Percentiles rank a stretch among this genome's conserved stretches.
phyloP scores from a whole-genome alignment of 805 yeast species.

The Lipomyces yamadae region DNA sequence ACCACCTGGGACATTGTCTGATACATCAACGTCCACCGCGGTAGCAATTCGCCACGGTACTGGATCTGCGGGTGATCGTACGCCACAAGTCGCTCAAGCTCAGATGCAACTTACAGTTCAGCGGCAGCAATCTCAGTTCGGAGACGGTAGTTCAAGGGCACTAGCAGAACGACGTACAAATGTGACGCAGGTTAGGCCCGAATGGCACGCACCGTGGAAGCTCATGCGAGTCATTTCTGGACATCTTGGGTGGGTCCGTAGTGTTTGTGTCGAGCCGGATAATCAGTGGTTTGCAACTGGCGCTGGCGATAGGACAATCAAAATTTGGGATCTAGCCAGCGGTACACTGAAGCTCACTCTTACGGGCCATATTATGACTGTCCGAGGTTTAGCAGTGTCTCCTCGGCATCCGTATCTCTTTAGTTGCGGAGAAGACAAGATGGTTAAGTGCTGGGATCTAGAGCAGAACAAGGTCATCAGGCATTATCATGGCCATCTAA shows the following conservation, averaged over 20 bases:
- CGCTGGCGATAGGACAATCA: constrained; percentile 83
- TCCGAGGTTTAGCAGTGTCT: constrained; percentile 75
- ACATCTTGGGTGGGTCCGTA: constrained; percentile 90
- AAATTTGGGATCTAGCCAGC: constrained; percentile 85
- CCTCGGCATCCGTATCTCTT: constrained; percentile 83
- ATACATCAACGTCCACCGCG: constrained; percentile 23
- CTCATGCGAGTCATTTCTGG: constrained; percentile 77
- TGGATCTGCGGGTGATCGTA: not conserved
- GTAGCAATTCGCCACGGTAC: constrained; percentile 12
- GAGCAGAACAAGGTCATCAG: constrained; percentile 81
- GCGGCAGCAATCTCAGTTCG: constrained; percentile 9
- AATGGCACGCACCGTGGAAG: constrained; percentile 70
- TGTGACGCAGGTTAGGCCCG: constrained; percentile 39
- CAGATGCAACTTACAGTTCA: constrained; percentile 14
- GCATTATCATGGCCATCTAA: constrained; percentile 91
- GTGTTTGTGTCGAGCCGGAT: constrained; percentile 81
- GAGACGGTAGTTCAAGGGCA: constrained; percentile 18
- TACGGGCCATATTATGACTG: constrained; percentile 91
- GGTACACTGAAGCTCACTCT: constrained; percentile 73
- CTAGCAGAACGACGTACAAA: constrained; percentile 31
- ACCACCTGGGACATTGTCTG: constrained; percentile 29
- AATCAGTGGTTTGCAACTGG: constrained; percentile 94
- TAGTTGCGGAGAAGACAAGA: constrained; percentile 90
- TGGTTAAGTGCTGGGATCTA: constrained; percentile 94
- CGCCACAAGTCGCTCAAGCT: not conserved